A percentile compares a stretch with the other conserved stretches of the same genome.
These are phyloP conservation scores for Triticum timopheevii DNA, from an alignment of 176 grass and related monocot genomes.

Conservation along the genomic window DNA sequence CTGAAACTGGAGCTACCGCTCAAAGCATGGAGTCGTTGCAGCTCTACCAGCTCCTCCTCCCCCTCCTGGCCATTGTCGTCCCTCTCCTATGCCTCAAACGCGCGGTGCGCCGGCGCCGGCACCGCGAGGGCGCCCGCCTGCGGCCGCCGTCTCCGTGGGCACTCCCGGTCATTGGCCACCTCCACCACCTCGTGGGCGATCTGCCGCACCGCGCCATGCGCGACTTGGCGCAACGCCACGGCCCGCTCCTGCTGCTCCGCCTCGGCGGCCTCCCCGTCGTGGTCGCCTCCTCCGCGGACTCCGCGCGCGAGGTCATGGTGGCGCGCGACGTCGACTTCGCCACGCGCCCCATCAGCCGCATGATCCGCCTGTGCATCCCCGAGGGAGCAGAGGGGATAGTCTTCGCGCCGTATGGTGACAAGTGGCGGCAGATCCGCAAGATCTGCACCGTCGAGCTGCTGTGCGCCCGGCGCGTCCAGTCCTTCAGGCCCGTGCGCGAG, in stretches of 20 bases:
- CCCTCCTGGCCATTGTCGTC: too few species aligned
- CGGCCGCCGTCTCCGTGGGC: too few species aligned
- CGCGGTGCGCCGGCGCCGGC: too few species aligned
- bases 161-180: too few species aligned
- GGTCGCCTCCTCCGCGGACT: slow-evolving; percentile 35
- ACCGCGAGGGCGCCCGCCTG: too few species aligned
- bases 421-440: slow-evolving; percentile 9
- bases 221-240: slow-evolving; percentile 21
- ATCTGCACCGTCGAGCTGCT: slow-evolving; percentile 20
- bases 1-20: too few species aligned
- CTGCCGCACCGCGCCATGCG: slow-evolving; percentile 8
- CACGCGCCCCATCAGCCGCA: background rate
- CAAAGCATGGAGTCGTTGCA: too few species aligned
- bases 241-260: slow-evolving; percentile 40
- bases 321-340: background rate
- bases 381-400: background rate
- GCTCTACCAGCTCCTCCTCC: too few species aligned
- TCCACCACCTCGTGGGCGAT: too few species aligned
- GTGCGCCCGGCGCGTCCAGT: background rate
- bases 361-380: background rate
- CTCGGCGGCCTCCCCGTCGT: slow-evolving; percentile 40
- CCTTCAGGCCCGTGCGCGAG: slow-evolving; percentile 4
- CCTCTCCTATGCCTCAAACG: too few species aligned
- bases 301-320: slow-evolving; percentile 34
- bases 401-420: slow-evolving; percentile 30